Evolutionary conservation across 441 rosid species (phyloP), one percentile per base, ranked within the genome.

Genomic region (Erodium moschatum): DNA sequence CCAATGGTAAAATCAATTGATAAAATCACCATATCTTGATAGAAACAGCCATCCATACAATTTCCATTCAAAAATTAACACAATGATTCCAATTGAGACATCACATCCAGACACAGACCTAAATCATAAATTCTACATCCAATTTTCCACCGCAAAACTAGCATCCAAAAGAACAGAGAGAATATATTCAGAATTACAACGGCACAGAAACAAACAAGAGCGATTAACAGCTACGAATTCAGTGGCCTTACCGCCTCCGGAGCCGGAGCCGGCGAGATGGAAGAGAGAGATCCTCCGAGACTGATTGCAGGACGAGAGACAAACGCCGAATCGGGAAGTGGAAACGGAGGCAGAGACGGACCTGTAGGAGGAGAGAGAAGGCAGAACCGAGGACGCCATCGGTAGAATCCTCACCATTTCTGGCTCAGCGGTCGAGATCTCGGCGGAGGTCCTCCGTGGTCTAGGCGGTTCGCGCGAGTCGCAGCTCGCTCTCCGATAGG

Each of bases 311-410:
- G 50, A 10, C 3, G 80, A 75, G 64, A 72, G 67, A 12, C 75
- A 69, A 58, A 50, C 54, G 29, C 75, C 74, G 68, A 80, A 70
- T 52, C 84, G 79, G 61, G 81, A 74, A 67, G 85, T 50, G 18
- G 76, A 2, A 58, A 75, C 67, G 61, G 81, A 76, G 2, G 61
- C 27, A 19, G 62, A 56, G 21, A 18, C 24, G 76, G 76, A 63
- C 56, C 73, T 74, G 75, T 84, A 79, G 38, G 81, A 81, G 70
- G 82, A 66, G 7, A 86, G 64, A 6, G 95, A 84, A 65, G 95
- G 90, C 69, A 86, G 81, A 72, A 88, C 71, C 24, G 97, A 82
- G 72, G 95, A 86, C 0, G 92, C 87, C 91, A 87, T 84, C 54
- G 92, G 87, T 10, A 82, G 67, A 67, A 87, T 74, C 87, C 89